Evolutionary conservation across 129 eudicot species (phyloP).

Genomic region (Centrapalus pauciflorus): DNA sequence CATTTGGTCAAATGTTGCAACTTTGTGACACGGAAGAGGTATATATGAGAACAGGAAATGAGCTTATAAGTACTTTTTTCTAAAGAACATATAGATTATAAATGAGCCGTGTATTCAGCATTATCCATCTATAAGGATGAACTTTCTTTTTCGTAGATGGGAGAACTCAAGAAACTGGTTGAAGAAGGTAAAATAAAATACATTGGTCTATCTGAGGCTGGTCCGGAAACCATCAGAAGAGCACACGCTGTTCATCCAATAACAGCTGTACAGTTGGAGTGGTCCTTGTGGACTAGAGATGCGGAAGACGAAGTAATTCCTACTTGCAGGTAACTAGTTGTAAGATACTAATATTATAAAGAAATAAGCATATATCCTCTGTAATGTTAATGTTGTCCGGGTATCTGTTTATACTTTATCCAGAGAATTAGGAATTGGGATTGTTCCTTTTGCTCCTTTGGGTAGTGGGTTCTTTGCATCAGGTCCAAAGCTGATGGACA

Average conservation of each 20-base stretch:
- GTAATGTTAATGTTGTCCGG: too few relatives aligned
- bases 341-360: not conserved
- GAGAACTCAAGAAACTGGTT: conserved; percentile 47
- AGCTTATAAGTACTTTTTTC: too few relatives aligned
- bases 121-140: too few relatives aligned
- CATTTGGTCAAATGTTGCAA: too few relatives aligned
- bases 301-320: conserved; percentile 49
- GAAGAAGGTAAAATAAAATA: conserved; percentile 59
- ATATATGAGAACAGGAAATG: too few relatives aligned
- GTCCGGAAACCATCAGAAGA: conserved; percentile 48
- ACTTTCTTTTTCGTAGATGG: conserved; percentile 48
- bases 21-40: too few relatives aligned
- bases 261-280: conserved; percentile 51
- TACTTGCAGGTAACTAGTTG: conserved; percentile 54
- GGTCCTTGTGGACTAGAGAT: conserved; percentile 66
- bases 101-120: too few relatives aligned
- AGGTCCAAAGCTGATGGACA: conserved; percentile 30
- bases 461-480: conserved; percentile 40
- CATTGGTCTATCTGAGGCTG: conserved; percentile 52
- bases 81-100: too few relatives aligned
- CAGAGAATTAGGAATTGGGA: conserved; percentile 61
- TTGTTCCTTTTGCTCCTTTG: conserved; percentile 51
- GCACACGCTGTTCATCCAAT: conserved; percentile 56
- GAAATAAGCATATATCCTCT: not conserved
- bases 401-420: not conserved